phyloP scores from a whole-genome alignment of 1,284 basidiomycete species.

The Butyriboletus appendiculatus region DNA sequence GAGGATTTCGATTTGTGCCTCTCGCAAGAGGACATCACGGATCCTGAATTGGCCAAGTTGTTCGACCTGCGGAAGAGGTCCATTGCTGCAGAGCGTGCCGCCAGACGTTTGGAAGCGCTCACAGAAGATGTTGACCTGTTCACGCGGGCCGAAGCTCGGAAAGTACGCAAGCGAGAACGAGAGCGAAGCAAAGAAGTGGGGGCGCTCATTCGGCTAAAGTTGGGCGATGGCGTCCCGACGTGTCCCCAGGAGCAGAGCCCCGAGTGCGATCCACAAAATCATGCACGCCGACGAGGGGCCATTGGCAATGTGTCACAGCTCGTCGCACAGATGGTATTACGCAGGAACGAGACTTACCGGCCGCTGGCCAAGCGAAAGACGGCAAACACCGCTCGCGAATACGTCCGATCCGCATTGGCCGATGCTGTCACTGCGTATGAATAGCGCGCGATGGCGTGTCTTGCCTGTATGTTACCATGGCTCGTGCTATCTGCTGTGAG shows the following conservation, averaged over 20 bases:
- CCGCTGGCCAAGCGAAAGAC: constrained; percentile 39
- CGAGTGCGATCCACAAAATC: constrained; percentile 21
- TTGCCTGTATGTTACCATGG: constrained; percentile 16
- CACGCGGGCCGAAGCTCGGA: constrained; percentile 45
- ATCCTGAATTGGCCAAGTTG: constrained; percentile 41
- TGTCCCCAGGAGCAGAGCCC: constrained; percentile 26
- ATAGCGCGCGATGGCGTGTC: constrained; percentile 10
- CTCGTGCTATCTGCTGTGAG: constrained; percentile 25
- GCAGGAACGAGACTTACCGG: constrained; percentile 42
- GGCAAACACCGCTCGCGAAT: constrained; percentile 16
- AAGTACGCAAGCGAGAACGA: constrained; percentile 48
- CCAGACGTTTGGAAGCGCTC: constrained; percentile 39
- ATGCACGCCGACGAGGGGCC: constrained; percentile 25
- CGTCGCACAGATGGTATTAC: constrained; percentile 58
- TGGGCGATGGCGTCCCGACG: constrained; percentile 30
- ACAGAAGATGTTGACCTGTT: constrained; percentile 40
- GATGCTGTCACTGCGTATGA: constrained; percentile 6
- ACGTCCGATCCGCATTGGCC: constrained; percentile 32
- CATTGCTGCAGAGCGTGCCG: constrained; percentile 42
- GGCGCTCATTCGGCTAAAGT: constrained; percentile 50
- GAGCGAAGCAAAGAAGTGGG: constrained; percentile 53
- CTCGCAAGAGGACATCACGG: constrained; percentile 37
- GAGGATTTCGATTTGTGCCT: constrained; percentile 43
- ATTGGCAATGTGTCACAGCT: constrained; percentile 47
- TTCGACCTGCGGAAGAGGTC: constrained; percentile 42